These are phyloP conservation scores for Phaffia tasmanica DNA, from an alignment of 768 basidiomycete genomes.

Conservation along the genomic window DNA sequence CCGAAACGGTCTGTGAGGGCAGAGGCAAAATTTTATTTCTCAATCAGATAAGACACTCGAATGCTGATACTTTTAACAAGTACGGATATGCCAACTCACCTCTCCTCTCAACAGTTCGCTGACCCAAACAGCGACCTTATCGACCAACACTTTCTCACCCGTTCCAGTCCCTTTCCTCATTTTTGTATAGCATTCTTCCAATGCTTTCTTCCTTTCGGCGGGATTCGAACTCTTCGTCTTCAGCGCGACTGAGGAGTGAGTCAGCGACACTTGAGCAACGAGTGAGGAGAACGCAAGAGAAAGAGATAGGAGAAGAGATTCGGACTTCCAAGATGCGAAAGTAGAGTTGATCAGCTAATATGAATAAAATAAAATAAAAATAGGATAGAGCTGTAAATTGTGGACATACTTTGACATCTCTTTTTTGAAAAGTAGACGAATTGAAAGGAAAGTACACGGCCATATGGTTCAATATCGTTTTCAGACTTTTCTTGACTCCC, in stretches of 20 bases:
- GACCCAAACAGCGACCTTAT: constrained; percentile 37
- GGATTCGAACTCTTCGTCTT: constrained; percentile 15
- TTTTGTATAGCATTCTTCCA: constrained; percentile 17
- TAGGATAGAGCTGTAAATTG: not conserved
- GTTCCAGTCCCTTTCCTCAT: constrained; percentile 27
- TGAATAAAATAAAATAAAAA: not conserved
- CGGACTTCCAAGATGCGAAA: constrained; percentile 42
- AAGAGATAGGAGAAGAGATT: constrained; percentile 33
- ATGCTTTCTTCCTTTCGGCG: constrained; percentile 5
- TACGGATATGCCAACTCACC: too few relatives aligned
- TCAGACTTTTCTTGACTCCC: constrained; percentile 45
- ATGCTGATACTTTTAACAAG: too few relatives aligned
- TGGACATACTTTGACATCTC: constrained; percentile 52
- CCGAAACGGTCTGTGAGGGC: constrained; percentile 4
- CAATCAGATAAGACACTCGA: too few relatives aligned
- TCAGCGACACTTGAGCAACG: constrained; percentile 34
- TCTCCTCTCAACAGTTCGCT: constrained; percentile 49
- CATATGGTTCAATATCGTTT: constrained; percentile 58
- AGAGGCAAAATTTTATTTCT: too few relatives aligned
- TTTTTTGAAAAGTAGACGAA: constrained; percentile 28
- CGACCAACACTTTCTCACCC: constrained; percentile 27
- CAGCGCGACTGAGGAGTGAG: constrained; percentile 24
- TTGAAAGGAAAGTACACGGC: constrained; percentile 72
- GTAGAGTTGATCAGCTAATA: not conserved
- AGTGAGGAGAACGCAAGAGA: constrained; percentile 33